Evolutionary conservation across 176 grass and related monocot species (phyloP).

Genomic region (Oryza coarctata): DNA sequence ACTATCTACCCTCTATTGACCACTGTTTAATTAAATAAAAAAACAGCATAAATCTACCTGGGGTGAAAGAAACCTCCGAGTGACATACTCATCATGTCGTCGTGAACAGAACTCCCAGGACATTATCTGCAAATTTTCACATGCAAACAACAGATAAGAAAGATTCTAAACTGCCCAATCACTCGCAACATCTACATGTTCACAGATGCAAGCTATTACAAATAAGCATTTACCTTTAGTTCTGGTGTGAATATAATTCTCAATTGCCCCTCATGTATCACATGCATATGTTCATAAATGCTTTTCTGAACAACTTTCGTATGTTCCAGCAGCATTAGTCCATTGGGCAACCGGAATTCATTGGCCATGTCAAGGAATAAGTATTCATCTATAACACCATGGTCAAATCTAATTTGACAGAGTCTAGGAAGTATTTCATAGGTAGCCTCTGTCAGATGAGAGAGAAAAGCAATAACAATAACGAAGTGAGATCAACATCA

Average conservation of each 20-base stretch:
- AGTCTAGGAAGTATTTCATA: slow-evolving; percentile 94
- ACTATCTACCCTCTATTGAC: background rate
- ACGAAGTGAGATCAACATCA: slow-evolving; percentile 6
- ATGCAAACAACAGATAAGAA: slow-evolving; percentile 35
- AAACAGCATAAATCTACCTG: slow-evolving; percentile 52
- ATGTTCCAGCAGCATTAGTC: slow-evolving; percentile 83
- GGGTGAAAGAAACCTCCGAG: slow-evolving; percentile 75
- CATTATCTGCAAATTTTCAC: slow-evolving; percentile 61
- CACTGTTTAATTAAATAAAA: slow-evolving; percentile 17
- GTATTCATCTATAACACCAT: slow-evolving; percentile 84
- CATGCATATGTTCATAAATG: slow-evolving; percentile 88
- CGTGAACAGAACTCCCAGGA: slow-evolving; percentile 96
- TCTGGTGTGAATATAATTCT: slow-evolving; percentile 96
- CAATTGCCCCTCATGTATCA: slow-evolving; percentile 82
- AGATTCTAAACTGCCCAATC: slow-evolving; percentile 49
- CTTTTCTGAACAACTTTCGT: slow-evolving; percentile 88
- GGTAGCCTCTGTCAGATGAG: slow-evolving; percentile 64
- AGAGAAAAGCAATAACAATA: background rate
- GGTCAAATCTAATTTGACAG: slow-evolving; percentile 97
- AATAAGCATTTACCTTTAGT: slow-evolving; percentile 64
- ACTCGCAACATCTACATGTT: slow-evolving; percentile 45
- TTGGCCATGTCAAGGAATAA: slow-evolving; percentile 83
- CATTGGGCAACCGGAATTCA: slow-evolving; percentile 74
- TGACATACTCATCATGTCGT: slow-evolving; percentile 80
- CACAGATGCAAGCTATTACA: slow-evolving; percentile 20